Evolutionary conservation across 2,329 filamentous ascomycete species (phyloP).

Genomic region (Chaetomiaceae sp.): DNA sequence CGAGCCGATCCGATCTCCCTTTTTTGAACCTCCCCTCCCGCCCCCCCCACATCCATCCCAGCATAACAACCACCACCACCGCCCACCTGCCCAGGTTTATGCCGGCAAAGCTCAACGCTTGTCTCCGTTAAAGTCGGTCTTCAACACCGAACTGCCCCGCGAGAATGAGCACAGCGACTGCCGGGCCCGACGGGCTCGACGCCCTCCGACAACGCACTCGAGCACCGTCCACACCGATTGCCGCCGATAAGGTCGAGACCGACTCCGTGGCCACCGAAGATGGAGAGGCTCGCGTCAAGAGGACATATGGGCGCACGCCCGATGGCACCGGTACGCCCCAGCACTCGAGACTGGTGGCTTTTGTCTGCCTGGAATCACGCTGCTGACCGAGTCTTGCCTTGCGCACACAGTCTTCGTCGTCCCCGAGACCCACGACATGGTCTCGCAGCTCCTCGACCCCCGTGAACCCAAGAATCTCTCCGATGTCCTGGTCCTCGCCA

Average conservation of each 20-base stretch:
- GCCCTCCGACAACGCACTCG: conserved; percentile 21
- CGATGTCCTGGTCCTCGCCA: conserved; percentile 72
- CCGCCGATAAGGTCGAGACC: not conserved
- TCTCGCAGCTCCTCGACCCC: conserved; percentile 91
- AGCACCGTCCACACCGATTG: not conserved
- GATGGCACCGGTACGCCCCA: conserved; percentile 74
- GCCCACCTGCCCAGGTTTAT: conserved; percentile 8
- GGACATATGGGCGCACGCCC: conserved; percentile 86
- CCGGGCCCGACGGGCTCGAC: conserved; percentile 18
- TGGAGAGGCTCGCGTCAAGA: conserved; percentile 40
- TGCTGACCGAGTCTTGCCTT: conserved; percentile 9
- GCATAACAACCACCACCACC: not conserved
- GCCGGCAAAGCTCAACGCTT: conserved; percentile 23
- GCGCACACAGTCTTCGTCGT: conserved; percentile 82
- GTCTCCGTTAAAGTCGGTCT: conserved; percentile 18
- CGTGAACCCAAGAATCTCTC: conserved; percentile 93
- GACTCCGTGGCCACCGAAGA: not conserved
- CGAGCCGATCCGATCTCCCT: conserved; percentile 5
- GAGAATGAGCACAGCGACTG: conserved; percentile 24
- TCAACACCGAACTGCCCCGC: conserved; percentile 19
- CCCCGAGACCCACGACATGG: conserved; percentile 96
- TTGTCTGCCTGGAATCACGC: not conserved
- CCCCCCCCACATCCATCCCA: not conserved
- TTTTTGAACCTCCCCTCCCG: not conserved
- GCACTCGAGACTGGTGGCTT: not conserved